A percentile compares a stretch with the other conserved stretches of the same genome.
These are phyloP conservation scores for Pleurotus eryngii DNA, from an alignment of 768 basidiomycete genomes.

Conservation along the genomic window DNA sequence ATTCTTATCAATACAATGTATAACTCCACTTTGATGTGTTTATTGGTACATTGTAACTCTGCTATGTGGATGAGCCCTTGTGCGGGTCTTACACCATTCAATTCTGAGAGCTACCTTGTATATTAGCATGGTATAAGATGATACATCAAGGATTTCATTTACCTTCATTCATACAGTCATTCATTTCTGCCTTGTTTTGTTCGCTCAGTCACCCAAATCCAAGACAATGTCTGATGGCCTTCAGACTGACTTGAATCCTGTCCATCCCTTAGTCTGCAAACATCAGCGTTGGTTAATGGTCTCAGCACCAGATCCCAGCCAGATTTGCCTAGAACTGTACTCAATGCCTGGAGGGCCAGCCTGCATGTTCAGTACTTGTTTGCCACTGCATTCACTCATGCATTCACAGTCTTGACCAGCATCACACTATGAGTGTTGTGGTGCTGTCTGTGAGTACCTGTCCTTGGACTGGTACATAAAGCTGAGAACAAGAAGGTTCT, in stretches of 20 bases:
- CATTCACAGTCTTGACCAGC: conserved; percentile 13
- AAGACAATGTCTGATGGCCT: conserved; percentile 8
- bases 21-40: too few species aligned
- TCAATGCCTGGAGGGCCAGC: neutral
- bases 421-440: conserved; percentile 19
- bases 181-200: neutral
- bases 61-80: conserved; percentile 4
- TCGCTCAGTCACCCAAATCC: conserved; percentile 11
- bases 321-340: neutral
- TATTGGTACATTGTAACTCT: too few species aligned
- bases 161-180: conserved; percentile 6
- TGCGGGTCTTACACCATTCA: conserved; percentile 11
- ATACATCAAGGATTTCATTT: neutral
- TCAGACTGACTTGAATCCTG: conserved; percentile 2
- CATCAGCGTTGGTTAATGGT: neutral
- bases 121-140: neutral
- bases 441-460: conserved; percentile 15
- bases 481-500: neutral
- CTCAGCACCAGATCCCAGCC: neutral
- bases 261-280: neutral
- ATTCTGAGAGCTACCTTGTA: conserved; percentile 7
- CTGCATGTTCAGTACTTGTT: neutral
- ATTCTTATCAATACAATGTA: too few species aligned
- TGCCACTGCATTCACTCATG: neutral
- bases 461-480: neutral